Percentiles rank a stretch among this genome's conserved stretches.
phyloP scores from a whole-genome alignment of 129 eudicot genomes.

The Cynara cardunculus region DNA sequence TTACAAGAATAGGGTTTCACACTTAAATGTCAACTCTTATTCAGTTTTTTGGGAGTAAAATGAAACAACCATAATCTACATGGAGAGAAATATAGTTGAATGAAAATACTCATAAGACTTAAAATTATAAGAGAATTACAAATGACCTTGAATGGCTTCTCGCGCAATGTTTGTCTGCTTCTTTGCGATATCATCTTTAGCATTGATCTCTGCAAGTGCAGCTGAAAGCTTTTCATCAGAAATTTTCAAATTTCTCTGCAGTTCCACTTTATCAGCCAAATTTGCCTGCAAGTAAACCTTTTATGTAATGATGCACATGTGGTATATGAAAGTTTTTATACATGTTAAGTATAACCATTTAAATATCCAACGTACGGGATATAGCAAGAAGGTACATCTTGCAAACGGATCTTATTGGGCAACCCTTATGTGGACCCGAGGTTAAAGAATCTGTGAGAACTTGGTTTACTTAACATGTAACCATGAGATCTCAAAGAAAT shows the following conservation, averaged over 20 bases:
- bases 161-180: constrained; percentile 62
- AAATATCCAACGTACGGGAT: too few relatives aligned
- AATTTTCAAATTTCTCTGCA: constrained; percentile 47
- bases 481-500: too few relatives aligned
- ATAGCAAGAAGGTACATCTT: too few relatives aligned
- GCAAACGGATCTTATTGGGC: too few relatives aligned
- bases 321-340: too few relatives aligned
- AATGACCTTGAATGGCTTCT: constrained; percentile 85
- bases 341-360: too few relatives aligned
- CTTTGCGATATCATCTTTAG: constrained; percentile 57
- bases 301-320: too few relatives aligned
- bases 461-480: too few relatives aligned
- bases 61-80: background rate
- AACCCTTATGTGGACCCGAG: too few relatives aligned
- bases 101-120: background rate
- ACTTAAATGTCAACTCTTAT: background rate
- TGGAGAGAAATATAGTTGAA: background rate
- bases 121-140: background rate
- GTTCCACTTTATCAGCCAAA: constrained; percentile 44
- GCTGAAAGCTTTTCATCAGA: constrained; percentile 59
- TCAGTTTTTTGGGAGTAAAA: background rate
- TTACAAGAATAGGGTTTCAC: background rate
- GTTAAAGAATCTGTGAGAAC: too few relatives aligned
- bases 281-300: constrained; percentile 38
- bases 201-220: constrained; percentile 51